Conservation (phyloP, 495 filamentous ascomycete genomes). For the Tuber brumale region DNA sequence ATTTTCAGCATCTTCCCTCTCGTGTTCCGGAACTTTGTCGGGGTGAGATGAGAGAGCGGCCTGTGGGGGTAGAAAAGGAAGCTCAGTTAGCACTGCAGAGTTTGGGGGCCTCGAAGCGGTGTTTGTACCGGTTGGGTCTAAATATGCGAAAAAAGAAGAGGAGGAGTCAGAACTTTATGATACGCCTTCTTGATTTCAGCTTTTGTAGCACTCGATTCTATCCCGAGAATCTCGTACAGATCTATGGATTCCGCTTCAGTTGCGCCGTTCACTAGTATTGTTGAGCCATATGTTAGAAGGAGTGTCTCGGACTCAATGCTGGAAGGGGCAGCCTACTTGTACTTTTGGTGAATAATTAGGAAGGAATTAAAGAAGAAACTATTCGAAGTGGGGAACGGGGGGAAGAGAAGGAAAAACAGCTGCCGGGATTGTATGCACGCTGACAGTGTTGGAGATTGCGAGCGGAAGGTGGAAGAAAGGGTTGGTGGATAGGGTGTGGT, state of each 20-base stretch:
- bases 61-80: conserved; percentile 45
- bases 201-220: conserved; percentile 62
- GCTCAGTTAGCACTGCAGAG: not conserved
- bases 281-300: conserved; percentile 4
- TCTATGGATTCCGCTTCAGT: conserved; percentile 44
- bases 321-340: not conserved
- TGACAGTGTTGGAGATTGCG: not conserved
- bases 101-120: conserved; percentile 4
- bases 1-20: conserved; percentile 74
- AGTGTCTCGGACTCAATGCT: not conserved
- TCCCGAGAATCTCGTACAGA: conserved; percentile 62
- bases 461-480: not conserved
- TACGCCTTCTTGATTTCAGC: conserved; percentile 95
- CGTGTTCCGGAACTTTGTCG: conserved; percentile 86
- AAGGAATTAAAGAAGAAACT: not conserved
- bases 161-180: conserved; percentile 62
- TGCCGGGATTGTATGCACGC: not conserved
- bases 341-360: not conserved
- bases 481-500: not conserved
- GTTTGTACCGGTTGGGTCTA: conserved; percentile 4
- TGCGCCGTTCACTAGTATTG: conserved; percentile 42
- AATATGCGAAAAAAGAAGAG: conserved; percentile 9
- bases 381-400: not conserved
- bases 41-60: conserved; percentile 84
- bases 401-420: not conserved